Evolutionary conservation across 2,329 filamentous ascomycete genomes (phyloP), one percentile per base, ranked within the genome.

Genomic region (Sclerotinia minor): DNA sequence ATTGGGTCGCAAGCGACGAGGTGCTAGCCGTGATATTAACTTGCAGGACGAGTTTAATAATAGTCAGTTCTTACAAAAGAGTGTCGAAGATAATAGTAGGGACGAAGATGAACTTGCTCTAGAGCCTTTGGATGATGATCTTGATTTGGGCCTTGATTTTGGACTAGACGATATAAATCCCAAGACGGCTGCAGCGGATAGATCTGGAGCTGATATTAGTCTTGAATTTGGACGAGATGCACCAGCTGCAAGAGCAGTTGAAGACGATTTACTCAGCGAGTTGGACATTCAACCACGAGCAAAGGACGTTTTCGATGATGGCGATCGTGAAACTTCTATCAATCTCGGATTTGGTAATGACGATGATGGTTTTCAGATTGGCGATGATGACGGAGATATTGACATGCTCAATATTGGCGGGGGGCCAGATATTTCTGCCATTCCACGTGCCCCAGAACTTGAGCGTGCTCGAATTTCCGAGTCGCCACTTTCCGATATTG

Each of bases 211-310:
- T 38, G 85, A 86, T 69, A 80, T 81, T 69, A 95, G 89, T 75
- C 89, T 97, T 68, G 95, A 99, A 88, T 84, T 92, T 73, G 95
- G 94, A 76, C 91, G 94, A 88, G 90, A 96, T 73, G 94, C 91
- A 26, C 89, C 91, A 5, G 83, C 86, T 21, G 83, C 89, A 32
- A 84, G 86, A 57, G 82, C 87, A 2, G 80, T 89, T 26, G 91
- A 92, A 71, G 89, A 92, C 50, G 88, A 91, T 72, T 86, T 94
- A 65, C 81, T 89, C 69, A 76, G 73, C 70, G 89, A 92, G 68
- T 75, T 89, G 49, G 87, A 89, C 71, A 79, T 87, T 6, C 81
- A 84, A 69, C 77, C 84, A 13, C 82, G 81, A 58, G 80, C 78
- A 29, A 82, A 85, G 68, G 89, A 90, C 73, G 84, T 84, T 41